These are phyloP conservation scores for Aurantiochytrium sp. DNA, from an alignment of 108 stramenopile species.

Conservation along the genomic window DNA sequence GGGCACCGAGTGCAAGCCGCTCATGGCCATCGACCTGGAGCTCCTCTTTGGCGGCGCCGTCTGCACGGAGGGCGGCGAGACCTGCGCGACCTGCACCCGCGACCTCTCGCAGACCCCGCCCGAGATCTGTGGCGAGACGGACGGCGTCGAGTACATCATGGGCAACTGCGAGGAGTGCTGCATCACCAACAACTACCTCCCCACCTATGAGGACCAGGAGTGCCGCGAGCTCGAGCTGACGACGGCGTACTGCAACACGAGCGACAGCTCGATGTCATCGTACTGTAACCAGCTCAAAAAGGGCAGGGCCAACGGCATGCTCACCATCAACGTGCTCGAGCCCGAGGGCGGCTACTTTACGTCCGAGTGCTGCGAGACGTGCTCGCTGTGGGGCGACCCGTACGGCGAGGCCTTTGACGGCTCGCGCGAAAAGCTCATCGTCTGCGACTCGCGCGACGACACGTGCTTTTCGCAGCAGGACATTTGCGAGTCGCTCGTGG, in stretches of 20 bases:
- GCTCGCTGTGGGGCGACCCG: not conserved
- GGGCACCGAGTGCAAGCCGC: not conserved
- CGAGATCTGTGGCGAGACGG: not conserved
- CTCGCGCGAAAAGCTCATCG: no score
- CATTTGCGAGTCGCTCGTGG: no score
- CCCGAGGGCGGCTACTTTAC: not conserved
- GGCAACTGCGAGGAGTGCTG: not conserved
- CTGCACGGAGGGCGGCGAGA: not conserved
- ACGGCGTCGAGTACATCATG: not conserved
- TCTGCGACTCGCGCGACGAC: no score
- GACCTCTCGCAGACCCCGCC: not conserved
- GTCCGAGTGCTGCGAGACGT: not conserved
- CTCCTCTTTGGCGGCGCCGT: not conserved
- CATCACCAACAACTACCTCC: not conserved
- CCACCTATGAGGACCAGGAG: not conserved
- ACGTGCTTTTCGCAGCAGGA: no score
- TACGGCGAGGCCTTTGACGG: no score
- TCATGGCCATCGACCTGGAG: not conserved
- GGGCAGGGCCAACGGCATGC: not conserved
- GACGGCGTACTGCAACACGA: not conserved
- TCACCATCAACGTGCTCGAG: not conserved
- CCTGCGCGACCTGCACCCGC: not conserved
- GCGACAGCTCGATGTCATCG: not conserved
- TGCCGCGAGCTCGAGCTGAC: not conserved
- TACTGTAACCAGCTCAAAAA: not conserved